Base-by-base conservation (phyloP, 2,329 filamentous ascomycete species). In the Aspergillus sp. region DNA sequence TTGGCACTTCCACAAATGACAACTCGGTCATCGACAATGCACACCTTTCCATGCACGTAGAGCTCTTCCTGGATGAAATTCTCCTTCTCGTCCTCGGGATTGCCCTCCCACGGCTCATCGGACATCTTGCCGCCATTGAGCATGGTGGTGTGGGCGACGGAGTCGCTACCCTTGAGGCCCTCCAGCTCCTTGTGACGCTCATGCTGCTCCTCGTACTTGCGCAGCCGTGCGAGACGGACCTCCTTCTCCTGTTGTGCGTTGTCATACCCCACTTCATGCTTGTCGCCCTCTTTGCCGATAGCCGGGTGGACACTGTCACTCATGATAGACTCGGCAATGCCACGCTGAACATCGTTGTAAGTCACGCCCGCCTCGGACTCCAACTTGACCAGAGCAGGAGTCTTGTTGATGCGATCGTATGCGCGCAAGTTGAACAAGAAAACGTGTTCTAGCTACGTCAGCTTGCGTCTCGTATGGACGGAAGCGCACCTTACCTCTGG, bases 51-150 rank as follows among this genome's bases (percentile, higher is more conserved):
- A 75, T 99, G 95, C 51, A 98, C 89, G 74, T 99, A 99, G 2
- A 98, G 85, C 76, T 99, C 94, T 74, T 99, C 95, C 73, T 97
- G 94, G 61, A 98, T 89, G 81, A 95, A 96, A 72, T 96, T 91
- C 57, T 89, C 85, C 59, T 92, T 89, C 75, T 98, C 95, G 1
- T 86, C 85, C 67, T 94, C 85, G 0, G 87, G 79, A 3, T 89
- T 79, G 15, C 91, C 89, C 15, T 93, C 89, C 91, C 92, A 97
- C 0, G 79, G 70, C 74, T 96, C 91, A 9, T 91, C 87, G 3
- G 82, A 83, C 69, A 86, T 77, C 82, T 83, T 80, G 73, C 85
- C 74, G 74, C 87, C 79, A 65, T 85, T 85, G 21, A 90, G 84
- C 91, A 98, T 95, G 38, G 92, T 92, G 67, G 91, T 88, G 65